A percentile compares a stretch with the other conserved stretches of the same genome.
Evolutionary conservation across 495 filamentous ascomycete genomes (phyloP).

Genomic region (Chaetomidium leptoderma): DNA sequence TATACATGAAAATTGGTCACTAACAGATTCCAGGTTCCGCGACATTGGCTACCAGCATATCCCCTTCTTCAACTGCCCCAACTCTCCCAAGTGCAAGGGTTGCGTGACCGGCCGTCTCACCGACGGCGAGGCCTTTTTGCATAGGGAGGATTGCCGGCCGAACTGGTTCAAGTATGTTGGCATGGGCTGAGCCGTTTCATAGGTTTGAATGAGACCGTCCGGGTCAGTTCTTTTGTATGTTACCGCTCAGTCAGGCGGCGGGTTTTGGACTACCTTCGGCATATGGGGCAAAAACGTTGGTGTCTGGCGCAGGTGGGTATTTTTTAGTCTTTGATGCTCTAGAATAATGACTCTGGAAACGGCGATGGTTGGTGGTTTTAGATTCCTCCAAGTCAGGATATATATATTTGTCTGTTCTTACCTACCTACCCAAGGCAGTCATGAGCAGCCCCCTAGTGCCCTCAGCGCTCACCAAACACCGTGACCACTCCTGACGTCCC

Average conservation of each 20-base stretch:
- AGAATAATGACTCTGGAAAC: not conserved
- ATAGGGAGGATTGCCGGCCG: slow-evolving; percentile 90
- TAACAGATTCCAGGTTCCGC: slow-evolving; percentile 69
- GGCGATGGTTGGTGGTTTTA: not conserved
- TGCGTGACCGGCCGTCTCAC: slow-evolving; percentile 82
- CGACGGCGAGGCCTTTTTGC: slow-evolving; percentile 76
- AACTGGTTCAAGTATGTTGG: slow-evolving; percentile 96
- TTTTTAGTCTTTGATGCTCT: slow-evolving; percentile 1
- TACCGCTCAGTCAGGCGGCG: not conserved
- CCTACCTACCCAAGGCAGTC: not conserved
- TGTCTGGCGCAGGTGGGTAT: slow-evolving; percentile 19
- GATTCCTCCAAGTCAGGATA: not conserved
- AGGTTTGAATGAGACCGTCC: not conserved
- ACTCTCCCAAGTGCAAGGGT: slow-evolving; percentile 87
- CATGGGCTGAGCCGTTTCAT: slow-evolving; percentile 52
- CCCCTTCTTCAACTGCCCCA: slow-evolving; percentile 97
- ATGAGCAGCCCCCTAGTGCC: not conserved
- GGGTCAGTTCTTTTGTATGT: not conserved
- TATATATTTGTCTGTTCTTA: not conserved
- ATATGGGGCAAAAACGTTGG: slow-evolving; percentile 6
- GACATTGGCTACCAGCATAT: slow-evolving; percentile 99
- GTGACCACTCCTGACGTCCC: slow-evolving; percentile 53
- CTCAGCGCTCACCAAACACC: slow-evolving; percentile 46
- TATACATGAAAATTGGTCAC: slow-evolving; percentile 1
- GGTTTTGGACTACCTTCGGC: slow-evolving; percentile 17